Evolutionary conservation across 2,329 filamentous ascomycete species (phyloP), one percentile per base, ranked within the genome.

Genomic region (Microdochium paspali): DNA sequence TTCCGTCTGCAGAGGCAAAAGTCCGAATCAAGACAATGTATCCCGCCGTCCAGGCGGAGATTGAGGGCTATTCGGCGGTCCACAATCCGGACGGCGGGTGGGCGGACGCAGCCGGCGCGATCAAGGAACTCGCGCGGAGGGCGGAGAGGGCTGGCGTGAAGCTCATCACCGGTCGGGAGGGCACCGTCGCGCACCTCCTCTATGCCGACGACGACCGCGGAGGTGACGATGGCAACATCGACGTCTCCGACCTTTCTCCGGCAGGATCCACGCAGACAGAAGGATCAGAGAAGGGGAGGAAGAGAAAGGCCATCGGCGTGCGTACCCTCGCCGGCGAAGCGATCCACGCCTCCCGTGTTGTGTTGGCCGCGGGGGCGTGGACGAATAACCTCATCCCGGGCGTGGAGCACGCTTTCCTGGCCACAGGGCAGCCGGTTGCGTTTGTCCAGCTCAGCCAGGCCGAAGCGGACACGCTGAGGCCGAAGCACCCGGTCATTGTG

Each of bases 281-380:
- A 9, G 35, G 12, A 20, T 40, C 5, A 3, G 23, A 40, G 35
- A 21, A 9, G 18, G 35, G 12, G 18, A 21, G 35, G 23, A 40
- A 40, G 15, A 20, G 44, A 2, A 53, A 44, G 10, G 55, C 63
- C 3, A 50, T 53, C 1, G 61, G 61, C 1, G 55, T 65, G 3
- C 54, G 61, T 7, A 51, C 58, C 1, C 51, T 56, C 0, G 49
- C 20, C 3, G 42, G 43, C 3, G 47, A 24, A 4, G 15, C 20
- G 20, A 12, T 47, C 31, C 10, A 23, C 18, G 35, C 35, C 10
- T 21, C 35, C 4, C 10, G 18, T n/a, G 51, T 80, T 10, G 69
- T 88, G 46, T 65, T 89, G 3, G 80, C 84, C 1, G 77, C 82
- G 1, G 85, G 85, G 10, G 83, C 84, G 2, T 87, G 84, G 84